Conservation (phyloP, 179 eudicot species). For the Actinidia chinensis region DNA sequence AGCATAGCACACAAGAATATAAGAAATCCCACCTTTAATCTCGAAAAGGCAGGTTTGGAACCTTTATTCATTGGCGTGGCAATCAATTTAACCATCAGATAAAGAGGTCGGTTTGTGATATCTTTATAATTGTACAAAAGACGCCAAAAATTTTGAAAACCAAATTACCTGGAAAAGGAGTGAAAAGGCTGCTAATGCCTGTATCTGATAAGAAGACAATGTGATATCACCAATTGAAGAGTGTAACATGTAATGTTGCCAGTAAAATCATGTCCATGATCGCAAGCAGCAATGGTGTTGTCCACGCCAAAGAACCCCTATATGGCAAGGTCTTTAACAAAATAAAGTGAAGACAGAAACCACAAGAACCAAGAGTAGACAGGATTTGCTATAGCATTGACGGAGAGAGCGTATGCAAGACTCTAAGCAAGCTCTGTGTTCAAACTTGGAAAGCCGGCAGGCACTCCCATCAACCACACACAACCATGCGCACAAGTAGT, state of each 20-base stretch:
- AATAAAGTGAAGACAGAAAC: slow-evolving; percentile 43
- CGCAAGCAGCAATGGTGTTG: slow-evolving; percentile 72
- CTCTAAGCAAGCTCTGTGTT: slow-evolving; percentile 90
- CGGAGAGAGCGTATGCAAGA: slow-evolving; percentile 77
- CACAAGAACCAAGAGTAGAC: slow-evolving; percentile 80
- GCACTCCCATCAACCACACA: slow-evolving; percentile 97
- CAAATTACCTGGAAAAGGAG: slow-evolving; percentile 97
- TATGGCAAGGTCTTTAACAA: slow-evolving; percentile 58
- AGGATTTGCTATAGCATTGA: slow-evolving; percentile 89
- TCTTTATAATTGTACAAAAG: too few relatives aligned
- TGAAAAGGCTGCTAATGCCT: slow-evolving; percentile 84
- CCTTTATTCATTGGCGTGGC: too few relatives aligned
- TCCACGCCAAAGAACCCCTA: slow-evolving; percentile 75
- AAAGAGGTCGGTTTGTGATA: too few relatives aligned
- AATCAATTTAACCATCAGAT: too few relatives aligned
- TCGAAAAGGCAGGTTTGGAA: too few relatives aligned
- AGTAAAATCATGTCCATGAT: slow-evolving; percentile 57
- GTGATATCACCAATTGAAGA: slow-evolving; percentile 67
- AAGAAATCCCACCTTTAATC: too few relatives aligned
- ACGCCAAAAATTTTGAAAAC: too few relatives aligned
- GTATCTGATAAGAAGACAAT: slow-evolving; percentile 80
- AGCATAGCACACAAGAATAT: too few relatives aligned
- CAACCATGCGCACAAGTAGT: slow-evolving; percentile 80
- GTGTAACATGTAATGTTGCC: slow-evolving; percentile 61
- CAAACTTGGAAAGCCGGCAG: slow-evolving; percentile 97